Evolutionary conservation across 768 basidiomycete genomes (phyloP), one percentile per base, ranked within the genome.

Genomic region (Panaeolus cyanescens): DNA sequence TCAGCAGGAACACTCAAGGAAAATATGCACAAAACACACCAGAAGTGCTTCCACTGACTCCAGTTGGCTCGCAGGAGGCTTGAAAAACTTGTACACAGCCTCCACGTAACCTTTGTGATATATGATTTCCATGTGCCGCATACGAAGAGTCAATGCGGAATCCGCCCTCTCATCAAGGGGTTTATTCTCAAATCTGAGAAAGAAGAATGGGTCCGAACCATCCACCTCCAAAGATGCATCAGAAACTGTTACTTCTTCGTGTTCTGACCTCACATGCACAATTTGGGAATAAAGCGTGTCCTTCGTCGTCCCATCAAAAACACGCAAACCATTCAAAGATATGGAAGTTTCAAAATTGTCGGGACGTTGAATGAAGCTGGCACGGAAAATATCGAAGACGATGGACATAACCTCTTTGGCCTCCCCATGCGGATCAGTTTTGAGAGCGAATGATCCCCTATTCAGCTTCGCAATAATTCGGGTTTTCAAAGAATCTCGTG

Each of bases 101-200:
- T 99, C 97, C 30, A 99, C 83, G 71, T 96, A 98, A 25, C 93
- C 94, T 69, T 81, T 86, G 71, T 98, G 95, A 71, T 99, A 99
- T 39, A 99, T 92, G 64, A 99, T 90, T 75, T 99, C 96, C 88
- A 96, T 91, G 68, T 96, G 91, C 10, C 93, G 86, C 92, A 98
- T 91, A 59, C 88, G 89, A 53, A 96, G 85, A 12, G 91, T 92
- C 57, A 99, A 78, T 1, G 91, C 93, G 67, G 84, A 96, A 71
- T 99, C 96, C 25, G 97, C 95, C 42, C 93, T 86, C 56, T 90
- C 88, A 71, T 97, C 94, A 37, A 98, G 78, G 8, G 96, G 97
- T 64, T 92, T 95, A 60, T 88, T 89, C 76, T 99, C 97, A 65
- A 95, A 91, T 70, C 92, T 93, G 68, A 96, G 77, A 67, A 86